Base-by-base conservation (phyloP, 148 eudicot genomes). In the Silene uniflora region DNA sequence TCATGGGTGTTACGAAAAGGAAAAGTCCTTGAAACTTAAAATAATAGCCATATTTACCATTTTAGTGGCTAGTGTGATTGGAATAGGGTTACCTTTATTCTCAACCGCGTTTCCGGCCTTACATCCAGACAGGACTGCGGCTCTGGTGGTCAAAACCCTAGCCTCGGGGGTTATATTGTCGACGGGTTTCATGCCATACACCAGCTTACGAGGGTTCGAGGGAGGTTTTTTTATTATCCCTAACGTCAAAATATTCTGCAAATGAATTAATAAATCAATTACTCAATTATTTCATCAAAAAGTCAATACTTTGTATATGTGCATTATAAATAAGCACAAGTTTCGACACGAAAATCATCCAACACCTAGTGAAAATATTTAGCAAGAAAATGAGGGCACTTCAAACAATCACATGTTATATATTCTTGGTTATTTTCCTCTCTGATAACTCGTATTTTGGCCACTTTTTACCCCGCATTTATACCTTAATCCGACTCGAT, bases 21-120 rank as follows among this genome's bases (percentile, higher is more conserved):
- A 71, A 6, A 81, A 84, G 19, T 74, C 86, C 22, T 0, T 32
- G 4, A 81, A 62, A 17, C 23, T 84, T 1, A 84, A 84, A 63
- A 49, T 77, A 11, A 75, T 81, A 61, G 88, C 65, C 4, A 85
- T 85, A 19, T 81, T 77, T 54, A 75, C 86, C 22, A 83, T 85
- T 19, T 25, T 85, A 14, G 82, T 81, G 3, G 78, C 88, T 8
- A 81, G 88, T 21, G 39, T 81, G 39, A 74, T 85, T 9, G 88
- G 88, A 16, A 81, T 85, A 35, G 75, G 82, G 2, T 29, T 81
- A n/a, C n/a, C n/a, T n/a, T n/a, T n/a, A n/a, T n/a, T n/a, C n/a
- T n/a, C n/a, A n/a, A n/a, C n/a, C n/a, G n/a, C n/a, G n/a, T n/a
- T n/a, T n/a, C n/a, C n/a, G n/a, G n/a, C n/a, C n/a, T n/a, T n/a